Evolutionary conservation across 2,329 filamentous ascomycete species (phyloP).

Genomic region (Macrophomina pseudophaseolina): DNA sequence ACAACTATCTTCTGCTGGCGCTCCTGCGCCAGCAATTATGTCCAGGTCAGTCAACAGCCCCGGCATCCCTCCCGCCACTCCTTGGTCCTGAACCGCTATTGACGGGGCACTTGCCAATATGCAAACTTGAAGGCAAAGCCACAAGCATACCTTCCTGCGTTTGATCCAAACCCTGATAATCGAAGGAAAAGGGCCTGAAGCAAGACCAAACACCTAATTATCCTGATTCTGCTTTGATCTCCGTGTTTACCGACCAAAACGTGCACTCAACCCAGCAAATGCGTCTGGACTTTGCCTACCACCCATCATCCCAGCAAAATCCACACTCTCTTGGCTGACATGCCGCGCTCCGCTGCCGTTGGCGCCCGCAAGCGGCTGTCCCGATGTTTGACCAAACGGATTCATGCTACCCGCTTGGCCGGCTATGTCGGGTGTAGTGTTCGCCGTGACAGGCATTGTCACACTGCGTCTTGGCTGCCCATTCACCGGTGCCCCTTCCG

Average conservation of each 20-base stretch:
- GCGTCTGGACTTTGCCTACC: constrained; percentile 80
- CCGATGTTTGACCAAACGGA: constrained; percentile 53
- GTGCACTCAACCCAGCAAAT: constrained; percentile 74
- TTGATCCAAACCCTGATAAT: background rate
- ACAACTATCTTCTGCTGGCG: background rate
- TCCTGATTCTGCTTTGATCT: background rate
- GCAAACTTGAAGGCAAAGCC: background rate
- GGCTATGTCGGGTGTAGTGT: constrained; percentile 22
- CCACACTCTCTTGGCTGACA: constrained; percentile 73
- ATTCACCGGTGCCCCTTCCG: constrained; percentile 35
- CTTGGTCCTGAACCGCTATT: background rate
- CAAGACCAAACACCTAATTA: background rate
- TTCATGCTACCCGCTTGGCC: constrained; percentile 57
- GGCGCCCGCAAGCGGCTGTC: constrained; percentile 29
- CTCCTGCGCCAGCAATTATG: background rate
- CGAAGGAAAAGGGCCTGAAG: background rate
- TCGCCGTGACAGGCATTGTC: constrained; percentile 42
- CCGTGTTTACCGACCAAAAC: constrained; percentile 14
- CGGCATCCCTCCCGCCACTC: background rate
- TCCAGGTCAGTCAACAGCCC: background rate
- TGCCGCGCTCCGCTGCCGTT: constrained; percentile 44
- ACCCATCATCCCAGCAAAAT: constrained; percentile 63
- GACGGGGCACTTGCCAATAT: constrained; percentile 1
- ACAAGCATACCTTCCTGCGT: background rate
- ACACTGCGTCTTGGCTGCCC: constrained; percentile 40